A percentile compares a stretch with the other conserved stretches of the same genome.
Evolutionary conservation across 129 eudicot species (phyloP).

Genomic region (Escallonia herrerae): DNA sequence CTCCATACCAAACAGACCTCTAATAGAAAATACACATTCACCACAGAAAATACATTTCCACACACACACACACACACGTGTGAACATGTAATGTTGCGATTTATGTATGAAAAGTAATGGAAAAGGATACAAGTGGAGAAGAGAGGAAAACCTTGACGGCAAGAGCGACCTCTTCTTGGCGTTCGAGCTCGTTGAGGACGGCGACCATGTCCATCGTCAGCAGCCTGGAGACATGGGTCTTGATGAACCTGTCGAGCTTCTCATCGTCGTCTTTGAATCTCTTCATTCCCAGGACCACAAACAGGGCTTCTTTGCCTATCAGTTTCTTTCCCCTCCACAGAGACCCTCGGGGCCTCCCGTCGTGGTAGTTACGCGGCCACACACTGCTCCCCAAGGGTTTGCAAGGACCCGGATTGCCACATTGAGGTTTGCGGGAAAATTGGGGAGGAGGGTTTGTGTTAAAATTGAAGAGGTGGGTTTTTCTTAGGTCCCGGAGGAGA

Average conservation of each 20-base stretch:
- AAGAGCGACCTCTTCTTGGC: constrained; percentile 74
- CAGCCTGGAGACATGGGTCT: constrained; percentile 71
- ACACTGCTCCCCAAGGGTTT: neutral
- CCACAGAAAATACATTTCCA: too few species aligned
- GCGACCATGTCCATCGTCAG: constrained; percentile 84
- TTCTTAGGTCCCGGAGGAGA: too few species aligned
- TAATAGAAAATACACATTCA: too few species aligned
- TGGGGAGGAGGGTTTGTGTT: neutral
- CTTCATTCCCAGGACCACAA: constrained; percentile 65
- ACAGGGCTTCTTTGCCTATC: constrained; percentile 89
- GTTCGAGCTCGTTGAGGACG: constrained; percentile 79
- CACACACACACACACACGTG: too few species aligned
- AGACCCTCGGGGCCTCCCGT: constrained; percentile 93
- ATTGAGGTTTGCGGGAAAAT: constrained; percentile 5
- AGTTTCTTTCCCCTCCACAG: constrained; percentile 91
- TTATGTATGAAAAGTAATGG: too few species aligned
- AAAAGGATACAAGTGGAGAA: neutral
- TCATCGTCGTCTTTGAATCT: constrained; percentile 65
- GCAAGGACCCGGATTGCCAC: constrained; percentile 2
- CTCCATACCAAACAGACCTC: too few species aligned
- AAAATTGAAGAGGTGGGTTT: neutral
- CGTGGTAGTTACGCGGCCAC: constrained; percentile 36
- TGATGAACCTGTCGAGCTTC: constrained; percentile 60
- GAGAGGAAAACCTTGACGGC: constrained; percentile 63
- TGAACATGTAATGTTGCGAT: too few species aligned